These are phyloP conservation scores for Nakazawaea anatomiae DNA, from an alignment of 805 yeast genomes.

Conservation along the genomic window DNA sequence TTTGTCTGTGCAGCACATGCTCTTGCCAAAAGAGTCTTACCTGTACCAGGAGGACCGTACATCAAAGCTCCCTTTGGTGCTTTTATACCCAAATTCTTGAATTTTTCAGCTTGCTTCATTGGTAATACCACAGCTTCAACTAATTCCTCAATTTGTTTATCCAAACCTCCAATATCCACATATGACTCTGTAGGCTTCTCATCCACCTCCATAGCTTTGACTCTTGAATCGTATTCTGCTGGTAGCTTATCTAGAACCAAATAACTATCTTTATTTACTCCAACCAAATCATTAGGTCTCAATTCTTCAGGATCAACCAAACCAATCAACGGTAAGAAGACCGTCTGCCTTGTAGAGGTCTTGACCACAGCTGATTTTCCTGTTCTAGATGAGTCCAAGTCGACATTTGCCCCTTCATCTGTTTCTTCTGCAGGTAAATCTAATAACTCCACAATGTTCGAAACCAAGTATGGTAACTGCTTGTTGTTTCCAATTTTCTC, in stretches of 20 bases:
- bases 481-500: conserved; percentile 94
- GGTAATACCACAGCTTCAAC: conserved; percentile 98
- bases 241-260: conserved; percentile 91
- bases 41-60: conserved; percentile 99
- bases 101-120: conserved; percentile 96
- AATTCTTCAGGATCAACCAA: conserved; percentile 86
- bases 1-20: conserved; percentile 99
- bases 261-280: conserved; percentile 96
- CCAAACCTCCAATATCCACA: conserved; percentile 96
- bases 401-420: conserved; percentile 93
- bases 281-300: conserved; percentile 96
- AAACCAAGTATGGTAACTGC: conserved; percentile 93
- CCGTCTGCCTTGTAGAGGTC: conserved; percentile 96
- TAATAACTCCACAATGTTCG: conserved; percentile 90
- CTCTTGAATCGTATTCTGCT: conserved; percentile 95
- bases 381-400: conserved; percentile 80
- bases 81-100: conserved; percentile 87
- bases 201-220: conserved; percentile 98
- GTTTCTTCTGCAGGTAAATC: conserved; percentile 78
- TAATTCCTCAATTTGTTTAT: conserved; percentile 95
- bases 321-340: conserved; percentile 92
- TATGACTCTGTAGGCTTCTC: conserved; percentile 98
- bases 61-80: conserved; percentile 98
- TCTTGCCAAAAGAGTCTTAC: conserved; percentile 93
- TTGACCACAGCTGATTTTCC: conserved; percentile 98